Evolutionary conservation across 495 filamentous ascomycete species (phyloP), one percentile per base, ranked within the genome.

Genomic region (Penicillium egyptiacum): DNA sequence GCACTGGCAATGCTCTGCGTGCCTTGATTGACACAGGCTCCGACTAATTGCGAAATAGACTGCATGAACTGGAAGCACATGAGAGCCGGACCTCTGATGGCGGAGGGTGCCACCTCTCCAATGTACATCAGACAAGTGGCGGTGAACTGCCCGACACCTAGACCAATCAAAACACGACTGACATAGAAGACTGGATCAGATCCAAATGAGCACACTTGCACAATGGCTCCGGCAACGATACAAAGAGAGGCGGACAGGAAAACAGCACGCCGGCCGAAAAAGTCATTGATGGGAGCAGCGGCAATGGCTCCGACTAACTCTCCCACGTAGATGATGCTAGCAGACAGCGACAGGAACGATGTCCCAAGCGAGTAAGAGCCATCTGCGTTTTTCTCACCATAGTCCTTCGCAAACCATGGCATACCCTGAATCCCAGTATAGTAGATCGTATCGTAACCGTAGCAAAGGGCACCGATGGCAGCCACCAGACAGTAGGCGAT

Each of bases 1-100:
- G 64, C 55, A 45, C 51, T 61, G 8, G 53, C n/a, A 25, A 73
- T 67, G 17, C 42, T 42, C 41, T 72, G 50, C 0, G 69, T 73
- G 43, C 72, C 70, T 56, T 73, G 67, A 14, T 62, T 68, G 60
- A 73, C 59, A 42, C 69, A 60, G 11, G 70, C 55, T 2, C 56
- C 72, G 54, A 71, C 68, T 8, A 73, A 61, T 33, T 73, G 70
- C 3, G 70, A 68, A 62, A 56, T 60, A 23, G 69, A 70, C 52
- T 72, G 72, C 50, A 75, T 61, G 53, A 73, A 72, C 50, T 75
- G 72, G 56, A 67, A 74, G 50, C 58, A 68, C 65, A 70, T 70
- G 40, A 75, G 61, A 4, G 69, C 67, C 2, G 70, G 70, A 37
- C 72, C 68, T n/a, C 70, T 61, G 53, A 75, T 70, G 2, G 57